Evolutionary conservation across 1,284 basidiomycete genomes (phyloP).

Genomic region (Malassezia pachydermatis): DNA sequence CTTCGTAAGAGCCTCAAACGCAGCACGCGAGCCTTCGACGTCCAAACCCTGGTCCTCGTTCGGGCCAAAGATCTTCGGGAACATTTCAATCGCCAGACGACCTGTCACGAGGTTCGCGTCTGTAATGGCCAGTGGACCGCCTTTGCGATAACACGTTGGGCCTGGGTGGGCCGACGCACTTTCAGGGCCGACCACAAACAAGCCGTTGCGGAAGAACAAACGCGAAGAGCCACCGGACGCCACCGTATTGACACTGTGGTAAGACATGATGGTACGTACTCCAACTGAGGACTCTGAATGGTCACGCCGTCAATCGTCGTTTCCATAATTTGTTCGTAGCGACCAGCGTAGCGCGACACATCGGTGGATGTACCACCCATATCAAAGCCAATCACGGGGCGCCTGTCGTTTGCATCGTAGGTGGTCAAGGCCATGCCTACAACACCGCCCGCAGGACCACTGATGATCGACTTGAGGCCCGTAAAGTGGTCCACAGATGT

Average conservation of each 20-base stretch:
- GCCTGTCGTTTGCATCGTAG: conserved; percentile 60
- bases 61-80: conserved; percentile 78
- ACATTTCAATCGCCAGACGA: conserved; percentile 49
- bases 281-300: conserved; percentile 68
- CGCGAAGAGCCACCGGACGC: conserved; percentile 41
- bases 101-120: conserved; percentile 47
- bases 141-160: conserved; percentile 45
- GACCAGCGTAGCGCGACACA: conserved; percentile 73
- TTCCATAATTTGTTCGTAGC: conserved; percentile 78
- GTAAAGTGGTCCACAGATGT: conserved; percentile 74
- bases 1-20: conserved; percentile 60
- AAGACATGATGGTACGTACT: conserved; percentile 18
- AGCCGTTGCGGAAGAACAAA: conserved; percentile 43
- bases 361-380: conserved; percentile 72
- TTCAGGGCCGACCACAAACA: conserved; percentile 45
- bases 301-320: conserved; percentile 81
- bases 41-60: conserved; percentile 73
- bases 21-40: conserved; percentile 52
- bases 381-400: conserved; percentile 57
- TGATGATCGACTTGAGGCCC: conserved; percentile 75
- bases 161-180: conserved; percentile 44
- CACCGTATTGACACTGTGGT: conserved; percentile 38
- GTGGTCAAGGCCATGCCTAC: conserved; percentile 75
- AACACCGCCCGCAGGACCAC: conserved; percentile 77
- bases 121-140: conserved; percentile 44